phyloP scores from a whole-genome alignment of 129 eudicot species.

The Mikania micrantha region DNA sequence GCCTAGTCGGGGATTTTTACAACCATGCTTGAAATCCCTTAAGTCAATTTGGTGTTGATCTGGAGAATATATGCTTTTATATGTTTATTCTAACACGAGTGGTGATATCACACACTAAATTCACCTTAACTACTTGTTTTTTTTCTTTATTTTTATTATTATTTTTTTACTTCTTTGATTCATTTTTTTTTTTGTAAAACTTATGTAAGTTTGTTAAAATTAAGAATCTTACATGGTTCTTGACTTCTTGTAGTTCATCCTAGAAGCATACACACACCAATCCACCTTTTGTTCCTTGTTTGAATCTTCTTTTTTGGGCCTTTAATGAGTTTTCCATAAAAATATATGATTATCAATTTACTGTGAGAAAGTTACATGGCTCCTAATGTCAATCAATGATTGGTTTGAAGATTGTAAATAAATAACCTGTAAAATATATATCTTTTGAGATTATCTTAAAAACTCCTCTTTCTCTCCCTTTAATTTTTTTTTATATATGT shows the following conservation, averaged over 20 bases:
- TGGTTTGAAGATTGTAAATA: too few relatives aligned
- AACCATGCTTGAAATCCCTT: too few relatives aligned
- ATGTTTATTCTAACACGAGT: neutral
- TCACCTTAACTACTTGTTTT: neutral
- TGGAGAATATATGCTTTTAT: neutral
- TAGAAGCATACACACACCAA: neutral
- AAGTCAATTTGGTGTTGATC: too few relatives aligned
- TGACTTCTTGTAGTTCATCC: neutral
- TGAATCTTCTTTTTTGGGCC: neutral
- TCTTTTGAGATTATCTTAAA: too few relatives aligned
- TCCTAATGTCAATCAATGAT: too few relatives aligned
- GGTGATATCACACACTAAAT: neutral
- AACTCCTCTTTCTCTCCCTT: neutral
- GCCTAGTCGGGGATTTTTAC: too few relatives aligned
- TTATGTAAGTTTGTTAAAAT: neutral
- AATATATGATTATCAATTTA: too few relatives aligned
- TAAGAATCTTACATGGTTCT: neutral
- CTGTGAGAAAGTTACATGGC: neutral
- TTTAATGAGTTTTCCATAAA: neutral
- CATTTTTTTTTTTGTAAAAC: neutral
- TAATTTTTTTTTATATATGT: neutral
- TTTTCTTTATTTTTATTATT: neutral
- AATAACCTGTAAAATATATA: too few relatives aligned
- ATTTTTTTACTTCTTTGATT: neutral
- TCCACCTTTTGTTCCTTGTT: conserved; percentile 1